Base-by-base conservation (phyloP, 2,329 filamentous ascomycete genomes). In the Aureobasidium sp. region DNA sequence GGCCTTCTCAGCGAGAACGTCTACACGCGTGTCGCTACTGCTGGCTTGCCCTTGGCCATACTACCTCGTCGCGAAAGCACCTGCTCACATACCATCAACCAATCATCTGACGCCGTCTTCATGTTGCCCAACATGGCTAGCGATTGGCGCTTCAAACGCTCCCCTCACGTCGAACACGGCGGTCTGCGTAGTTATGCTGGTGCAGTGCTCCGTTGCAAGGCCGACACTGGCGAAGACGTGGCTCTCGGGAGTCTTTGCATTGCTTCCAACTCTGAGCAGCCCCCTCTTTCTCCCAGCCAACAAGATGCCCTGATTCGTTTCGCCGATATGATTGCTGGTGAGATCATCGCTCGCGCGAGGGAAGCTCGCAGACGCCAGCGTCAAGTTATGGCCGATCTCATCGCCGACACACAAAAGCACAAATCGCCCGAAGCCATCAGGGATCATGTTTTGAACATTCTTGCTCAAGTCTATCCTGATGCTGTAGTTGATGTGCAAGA, bases 21-120 rank as follows among this genome's bases (percentile, higher is more conserved):
- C 36, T 79, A 75, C 64, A 76, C 73, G 4, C 74, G 78, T 14
- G 62, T 79, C 29, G 77, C 73, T 3, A 75, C 77, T 0, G 70
- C 74, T 1, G 76, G 76, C 2, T 67, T 79, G 4, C 71, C 75
- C 0, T 65, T 79, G 0, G 75, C 72, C 16, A 70, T 77, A 9
- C 63, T 80, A 3, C 78, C 78, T 0, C 75, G 78, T 5, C 73
- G 77, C 8, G 78, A 80, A 63, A 77, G 73, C 11, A 72, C 75
- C 0, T 80, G 78, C 65, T 72, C 77, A 0, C 78, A 80, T 41
- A 79, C 76, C 0, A 71, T 79, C 55, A 63, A 59, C 29, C 61
- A 62, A 16, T 39, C 61, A 10, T 27, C 54, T 3, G 59, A 32
- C 29, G 41, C 67, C 2, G 72, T 79, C 0, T 79, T 79, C 54